Evolutionary conservation across 768 basidiomycete species (phyloP).

Genomic region (Calocybe gangraenosa): DNA sequence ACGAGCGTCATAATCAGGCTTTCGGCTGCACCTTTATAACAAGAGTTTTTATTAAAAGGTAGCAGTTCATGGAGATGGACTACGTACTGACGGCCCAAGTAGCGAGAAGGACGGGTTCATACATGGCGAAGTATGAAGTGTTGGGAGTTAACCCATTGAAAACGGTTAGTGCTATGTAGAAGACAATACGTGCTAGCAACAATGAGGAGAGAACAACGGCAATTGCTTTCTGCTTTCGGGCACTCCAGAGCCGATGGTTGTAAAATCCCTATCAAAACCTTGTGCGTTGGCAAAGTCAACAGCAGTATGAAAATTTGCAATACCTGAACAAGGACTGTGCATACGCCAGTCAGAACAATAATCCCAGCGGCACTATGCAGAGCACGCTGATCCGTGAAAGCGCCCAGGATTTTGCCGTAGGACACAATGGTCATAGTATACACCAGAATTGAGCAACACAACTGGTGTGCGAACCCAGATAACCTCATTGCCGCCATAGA

Average conservation of each 20-base stretch:
- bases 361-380: neutral
- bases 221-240: neutral
- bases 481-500: neutral
- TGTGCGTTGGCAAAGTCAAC: neutral
- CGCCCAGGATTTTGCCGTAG: neutral
- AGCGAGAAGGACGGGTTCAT: neutral
- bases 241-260: neutral
- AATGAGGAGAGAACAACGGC: neutral
- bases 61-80: neutral
- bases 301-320: too few relatives aligned
- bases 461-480: neutral
- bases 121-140: neutral
- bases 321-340: neutral
- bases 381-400: neutral
- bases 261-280: neutral
- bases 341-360: neutral
- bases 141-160: neutral
- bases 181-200: neutral
- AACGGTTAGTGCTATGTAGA: neutral
- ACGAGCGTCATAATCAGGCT: neutral
- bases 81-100: neutral
- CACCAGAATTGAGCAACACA: neutral
- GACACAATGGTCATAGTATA: neutral
- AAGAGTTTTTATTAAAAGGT: neutral
- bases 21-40: neutral